These are phyloP conservation scores for Imleria badia DNA, from an alignment of 768 basidiomycete species.

Conservation along the genomic window DNA sequence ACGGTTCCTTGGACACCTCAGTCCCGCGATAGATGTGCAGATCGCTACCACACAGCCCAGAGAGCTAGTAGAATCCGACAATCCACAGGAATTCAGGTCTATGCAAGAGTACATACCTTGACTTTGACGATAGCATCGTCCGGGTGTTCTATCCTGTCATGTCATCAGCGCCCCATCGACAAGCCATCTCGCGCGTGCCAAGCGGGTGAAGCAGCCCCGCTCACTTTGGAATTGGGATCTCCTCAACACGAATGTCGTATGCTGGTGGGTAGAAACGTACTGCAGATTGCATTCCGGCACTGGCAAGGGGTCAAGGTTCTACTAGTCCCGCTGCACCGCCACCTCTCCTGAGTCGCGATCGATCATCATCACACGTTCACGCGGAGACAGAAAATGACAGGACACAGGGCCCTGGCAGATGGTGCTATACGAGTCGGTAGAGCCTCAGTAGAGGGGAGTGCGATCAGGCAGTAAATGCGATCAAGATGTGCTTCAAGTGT, in stretches of 20 bases:
- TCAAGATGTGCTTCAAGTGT: too few species aligned
- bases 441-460: too few species aligned
- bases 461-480: too few species aligned
- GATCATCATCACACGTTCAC: too few species aligned
- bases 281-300: constrained; percentile 19
- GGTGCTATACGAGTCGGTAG: too few species aligned
- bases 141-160: constrained; percentile 60
- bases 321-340: too few species aligned
- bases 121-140: constrained; percentile 82
- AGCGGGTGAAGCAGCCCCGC: constrained; percentile 23
- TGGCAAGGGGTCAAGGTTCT: neutral
- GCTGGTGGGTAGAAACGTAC: constrained; percentile 67
- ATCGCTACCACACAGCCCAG: constrained; percentile 73
- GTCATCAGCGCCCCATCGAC: neutral
- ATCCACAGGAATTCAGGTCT: neutral
- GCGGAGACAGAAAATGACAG: too few species aligned
- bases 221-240: constrained; percentile 53
- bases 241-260: constrained; percentile 70
- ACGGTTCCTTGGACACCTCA: constrained; percentile 52
- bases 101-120: constrained; percentile 41
- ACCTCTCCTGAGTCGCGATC: too few species aligned
- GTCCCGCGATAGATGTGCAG: constrained; percentile 74
- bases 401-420: too few species aligned
- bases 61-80: constrained; percentile 41
- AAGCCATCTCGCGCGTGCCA: neutral